phyloP scores from a whole-genome alignment of 139 green algal genomes.

The Micractinium conductrix region DNA sequence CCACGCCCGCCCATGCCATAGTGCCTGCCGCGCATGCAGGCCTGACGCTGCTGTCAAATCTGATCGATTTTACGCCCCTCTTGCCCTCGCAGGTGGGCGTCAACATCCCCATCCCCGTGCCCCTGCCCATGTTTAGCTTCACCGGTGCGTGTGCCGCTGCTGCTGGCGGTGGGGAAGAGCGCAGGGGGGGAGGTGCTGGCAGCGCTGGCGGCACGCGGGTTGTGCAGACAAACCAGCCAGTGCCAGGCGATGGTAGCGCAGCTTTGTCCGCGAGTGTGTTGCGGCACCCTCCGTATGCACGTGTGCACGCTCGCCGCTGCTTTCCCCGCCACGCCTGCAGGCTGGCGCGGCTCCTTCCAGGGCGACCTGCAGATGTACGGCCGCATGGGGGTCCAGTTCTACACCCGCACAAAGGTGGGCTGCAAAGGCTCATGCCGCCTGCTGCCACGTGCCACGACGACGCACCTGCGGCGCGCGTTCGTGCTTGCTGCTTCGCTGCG shows the following conservation, averaged over 20 bases:
- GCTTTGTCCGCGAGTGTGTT: too few species aligned
- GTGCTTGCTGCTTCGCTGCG: too few species aligned
- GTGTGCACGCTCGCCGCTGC: too few species aligned
- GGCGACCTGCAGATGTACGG: conserved; percentile 86
- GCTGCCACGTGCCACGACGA: too few species aligned
- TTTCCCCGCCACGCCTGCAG: background rate
- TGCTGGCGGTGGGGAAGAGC: background rate
- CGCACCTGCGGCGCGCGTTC: too few species aligned
- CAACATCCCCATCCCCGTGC: conserved; percentile 98
- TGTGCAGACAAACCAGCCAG: background rate
- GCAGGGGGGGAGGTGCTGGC: too few species aligned
- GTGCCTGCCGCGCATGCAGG: too few species aligned
- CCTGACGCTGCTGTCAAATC: background rate
- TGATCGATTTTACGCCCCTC: background rate
- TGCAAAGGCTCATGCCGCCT: too few species aligned
- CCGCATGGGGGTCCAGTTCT: conserved; percentile 74
- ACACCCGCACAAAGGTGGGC: conserved; percentile 95
- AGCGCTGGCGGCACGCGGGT: too few species aligned
- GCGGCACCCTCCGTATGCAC: too few species aligned
- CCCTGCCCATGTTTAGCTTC: conserved; percentile 97
- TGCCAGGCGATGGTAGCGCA: too few species aligned
- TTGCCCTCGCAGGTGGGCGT: conserved; percentile 78
- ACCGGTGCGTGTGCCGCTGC: conserved; percentile 63
- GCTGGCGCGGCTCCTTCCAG: conserved; percentile 89
- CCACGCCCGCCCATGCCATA: too few species aligned